Evolutionary conservation across 352 stramenopile genomes (phyloP), one percentile per base, ranked within the genome.

Genomic region (Pythium angustatum): DNA sequence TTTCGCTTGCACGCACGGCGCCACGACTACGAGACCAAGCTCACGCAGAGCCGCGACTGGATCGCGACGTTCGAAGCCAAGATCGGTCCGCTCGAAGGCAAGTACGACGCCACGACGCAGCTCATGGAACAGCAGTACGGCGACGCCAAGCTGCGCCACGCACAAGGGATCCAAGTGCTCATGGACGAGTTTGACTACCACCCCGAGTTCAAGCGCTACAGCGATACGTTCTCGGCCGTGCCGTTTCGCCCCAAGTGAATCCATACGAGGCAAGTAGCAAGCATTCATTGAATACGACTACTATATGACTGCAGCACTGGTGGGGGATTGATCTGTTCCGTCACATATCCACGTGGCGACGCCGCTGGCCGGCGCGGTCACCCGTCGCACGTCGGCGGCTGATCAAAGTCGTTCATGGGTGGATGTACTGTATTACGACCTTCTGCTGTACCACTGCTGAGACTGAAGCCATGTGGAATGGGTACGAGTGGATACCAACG

Each of bases 121-220:
- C 65, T 72, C 48, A 96, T 96, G 81, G 75, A 87, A 47, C 62
- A 75, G 30, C 83, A 93, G 65, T 96, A 96, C 66, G 83, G 93
- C 41, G 82, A 93, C n/a, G 88, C 87, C 47, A 96, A 96, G 61
- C 58, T 83, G 15, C 82, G 89, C 31, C 88, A 96, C 53, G 83
- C 82, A 1, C 82, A 94, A 55, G 88, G 87, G 36, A 87, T 96
- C 33, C 61, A 80, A 38, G 80, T 96, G 56, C 81, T 96, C 31
- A 88, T 96, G 50, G 75, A 94, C 34, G 87, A 96, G 54, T 96
- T 96, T 52, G 83, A 94, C 61, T 96, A 96, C 68, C 88, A 96
- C 58, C 88, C 88, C 6, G 84, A 91, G 62, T 96, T 93, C 73
- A 96, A 96, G 66, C 87, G 86, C 51, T 89, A 85, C 59, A 94